phyloP scores from a whole-genome alignment of 345 rosid species.

The Acer negundo region DNA sequence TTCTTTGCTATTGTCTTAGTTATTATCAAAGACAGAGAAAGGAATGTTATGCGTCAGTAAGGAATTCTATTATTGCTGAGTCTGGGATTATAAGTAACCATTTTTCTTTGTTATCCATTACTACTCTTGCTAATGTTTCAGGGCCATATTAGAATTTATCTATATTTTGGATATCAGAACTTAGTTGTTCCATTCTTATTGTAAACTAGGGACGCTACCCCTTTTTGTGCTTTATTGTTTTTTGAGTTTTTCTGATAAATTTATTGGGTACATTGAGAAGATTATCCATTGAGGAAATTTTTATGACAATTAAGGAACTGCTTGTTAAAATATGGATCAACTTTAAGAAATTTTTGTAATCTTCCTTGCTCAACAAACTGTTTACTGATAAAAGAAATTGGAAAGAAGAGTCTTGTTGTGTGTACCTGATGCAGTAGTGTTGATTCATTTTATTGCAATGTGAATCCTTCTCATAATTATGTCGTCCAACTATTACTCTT shows the following conservation, averaged over 20 bases:
- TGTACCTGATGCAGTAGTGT: not conserved
- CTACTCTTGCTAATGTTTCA: not conserved
- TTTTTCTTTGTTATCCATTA: not conserved
- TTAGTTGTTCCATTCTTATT: not conserved
- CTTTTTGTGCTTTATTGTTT: not conserved
- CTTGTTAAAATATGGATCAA: not conserved
- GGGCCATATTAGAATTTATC: not conserved
- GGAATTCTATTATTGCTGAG: not conserved
- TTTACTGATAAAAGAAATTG: not conserved
- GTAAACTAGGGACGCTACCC: not conserved
- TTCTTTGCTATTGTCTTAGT: not conserved
- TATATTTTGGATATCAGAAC: not conserved
- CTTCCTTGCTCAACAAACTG: not conserved
- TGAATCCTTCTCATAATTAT: constrained; percentile 16
- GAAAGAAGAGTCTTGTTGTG: not conserved
- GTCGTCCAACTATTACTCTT: constrained; percentile 7
- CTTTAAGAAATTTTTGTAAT: not conserved
- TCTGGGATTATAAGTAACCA: not conserved
- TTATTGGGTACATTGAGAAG: not conserved
- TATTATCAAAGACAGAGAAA: not conserved
- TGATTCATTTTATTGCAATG: not conserved
- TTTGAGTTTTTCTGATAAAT: not conserved
- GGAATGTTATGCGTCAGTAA: not conserved
- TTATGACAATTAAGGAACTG: not conserved
- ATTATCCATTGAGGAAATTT: not conserved